Evolutionary conservation across 2,329 filamentous ascomycete species (phyloP).

Genomic region (Nemania bipapillata): DNA sequence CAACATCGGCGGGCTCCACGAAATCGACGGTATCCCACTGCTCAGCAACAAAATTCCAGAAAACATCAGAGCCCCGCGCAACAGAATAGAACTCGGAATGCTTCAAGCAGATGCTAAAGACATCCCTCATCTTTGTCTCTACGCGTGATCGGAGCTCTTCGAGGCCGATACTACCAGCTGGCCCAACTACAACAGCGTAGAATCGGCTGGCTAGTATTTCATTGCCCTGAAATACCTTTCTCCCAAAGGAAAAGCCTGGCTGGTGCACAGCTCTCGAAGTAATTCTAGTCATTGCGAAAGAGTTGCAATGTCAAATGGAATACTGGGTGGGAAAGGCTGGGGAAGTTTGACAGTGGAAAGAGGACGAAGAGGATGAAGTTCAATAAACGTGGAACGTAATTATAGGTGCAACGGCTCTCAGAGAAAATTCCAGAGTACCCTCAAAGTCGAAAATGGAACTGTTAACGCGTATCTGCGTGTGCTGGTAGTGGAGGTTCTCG

Average conservation of each 20-base stretch:
- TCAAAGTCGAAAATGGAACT: too few species aligned
- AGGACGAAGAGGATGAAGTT: too few species aligned
- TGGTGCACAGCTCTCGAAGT: background rate
- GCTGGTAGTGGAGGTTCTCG: too few species aligned
- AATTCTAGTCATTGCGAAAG: background rate
- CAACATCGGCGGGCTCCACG: background rate
- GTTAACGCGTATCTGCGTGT: too few species aligned
- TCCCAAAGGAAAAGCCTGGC: slow-evolving; percentile 4
- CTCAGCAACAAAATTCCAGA: slow-evolving; percentile 18
- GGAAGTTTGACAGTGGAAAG: too few species aligned
- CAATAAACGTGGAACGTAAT: too few species aligned
- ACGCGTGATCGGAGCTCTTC: slow-evolving; percentile 9
- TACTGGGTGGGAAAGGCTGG: background rate
- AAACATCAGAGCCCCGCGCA: background rate
- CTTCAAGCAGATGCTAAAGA: slow-evolving; percentile 18
- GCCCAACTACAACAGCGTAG: background rate
- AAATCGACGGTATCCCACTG: slow-evolving; percentile 19
- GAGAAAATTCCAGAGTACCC: too few species aligned
- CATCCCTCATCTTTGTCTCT: background rate
- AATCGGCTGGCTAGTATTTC: background rate
- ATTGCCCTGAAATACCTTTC: background rate
- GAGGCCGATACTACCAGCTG: background rate
- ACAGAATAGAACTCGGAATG: slow-evolving; percentile 1
- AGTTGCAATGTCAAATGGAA: background rate
- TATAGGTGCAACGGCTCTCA: too few species aligned